Percentiles rank a stretch among this genome's conserved stretches.
These are phyloP conservation scores for Globisporangium nodosum DNA, from an alignment of 352 stramenopile genomes.

Conservation along the genomic window DNA sequence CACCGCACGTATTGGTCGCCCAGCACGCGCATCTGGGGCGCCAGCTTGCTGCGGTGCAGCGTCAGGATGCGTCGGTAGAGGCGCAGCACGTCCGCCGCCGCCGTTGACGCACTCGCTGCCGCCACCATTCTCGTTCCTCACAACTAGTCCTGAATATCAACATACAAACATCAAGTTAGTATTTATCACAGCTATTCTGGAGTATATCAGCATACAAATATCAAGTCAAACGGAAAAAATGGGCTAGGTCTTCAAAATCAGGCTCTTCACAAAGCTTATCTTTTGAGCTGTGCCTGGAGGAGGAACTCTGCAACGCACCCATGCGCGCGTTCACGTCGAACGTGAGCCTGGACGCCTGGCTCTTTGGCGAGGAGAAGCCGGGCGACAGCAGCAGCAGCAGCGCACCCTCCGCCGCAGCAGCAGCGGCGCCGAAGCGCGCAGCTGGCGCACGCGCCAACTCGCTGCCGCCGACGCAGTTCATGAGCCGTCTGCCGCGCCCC, in stretches of 20 bases:
- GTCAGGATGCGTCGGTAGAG: constrained; percentile 79
- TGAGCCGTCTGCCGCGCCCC: constrained; percentile 11
- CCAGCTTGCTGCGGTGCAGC: constrained; percentile 68
- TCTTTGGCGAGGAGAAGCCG: constrained; percentile 69
- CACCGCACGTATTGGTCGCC: constrained; percentile 80
- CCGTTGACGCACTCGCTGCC: constrained; percentile 20
- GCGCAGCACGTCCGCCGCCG: constrained; percentile 44
- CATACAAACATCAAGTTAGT: no score
- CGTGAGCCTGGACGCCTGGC: constrained; percentile 74
- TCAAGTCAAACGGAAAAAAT: no score
- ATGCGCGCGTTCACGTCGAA: constrained; percentile 29
- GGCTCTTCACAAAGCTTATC: no score
- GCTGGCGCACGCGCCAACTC: constrained; percentile 20
- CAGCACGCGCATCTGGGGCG: constrained; percentile 77
- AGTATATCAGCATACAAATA: no score
- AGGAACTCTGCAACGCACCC: not conserved
- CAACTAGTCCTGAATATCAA: no score
- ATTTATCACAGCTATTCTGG: no score
- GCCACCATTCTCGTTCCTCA: constrained; percentile 5
- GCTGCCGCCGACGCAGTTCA: constrained; percentile 23
- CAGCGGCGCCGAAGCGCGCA: constrained; percentile 1
- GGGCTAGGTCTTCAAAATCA: no score
- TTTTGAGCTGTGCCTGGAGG: not conserved
- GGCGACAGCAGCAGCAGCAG: constrained; percentile 7
- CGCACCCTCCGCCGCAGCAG: constrained; percentile 2